Base-by-base conservation (phyloP, 1,284 basidiomycete genomes). In the Anthracocystis setariae region DNA sequence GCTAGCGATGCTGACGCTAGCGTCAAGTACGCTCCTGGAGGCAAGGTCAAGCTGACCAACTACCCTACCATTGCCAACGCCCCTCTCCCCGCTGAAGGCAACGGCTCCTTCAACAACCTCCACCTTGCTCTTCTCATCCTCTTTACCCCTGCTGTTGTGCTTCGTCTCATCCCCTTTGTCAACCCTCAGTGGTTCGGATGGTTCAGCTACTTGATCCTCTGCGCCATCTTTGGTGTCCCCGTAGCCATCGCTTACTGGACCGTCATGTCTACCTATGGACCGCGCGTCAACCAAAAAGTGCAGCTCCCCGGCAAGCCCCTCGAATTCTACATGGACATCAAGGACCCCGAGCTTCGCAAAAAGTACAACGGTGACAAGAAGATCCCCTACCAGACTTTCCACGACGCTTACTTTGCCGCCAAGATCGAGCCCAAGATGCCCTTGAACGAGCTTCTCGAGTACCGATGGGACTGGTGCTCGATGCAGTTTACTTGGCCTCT, bases 401-500 rank as follows among this genome's bases (percentile, higher is more conserved):
- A 98, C 84, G 96, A 98, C 86, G 92, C 93, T 69, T 98, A 92
- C 86, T 98, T 99, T 85, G 94, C 95, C 65, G 90, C 90, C 70
- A 97, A 97, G 86, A 89, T 95, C 68, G 93, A 98, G 70, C 91
- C 98, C 84, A 98, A 97, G 67, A 93, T 91, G 68, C 94, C 98
- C 82, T 90, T 98, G 49, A 87, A 98, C 74, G 93, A 97, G 46
- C 88, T 93, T 54, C 86, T 98, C 86, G 96, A 98, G 84, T 90
- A 92, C 79, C 89, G 95, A 69, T 92, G 95, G 80, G 95, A 98
- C 86, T 98, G 93, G 92, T 89, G 93, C 33, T 90, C 90, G 76
- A 93, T 98, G 88, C 88, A 88, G 55, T 86, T 87, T 80, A 95
- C 93, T 2, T 86, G 87, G 21, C 90, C 93, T 78, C 88, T 97